Base-by-base conservation (phyloP, 768 basidiomycete species). In the Clitopilus hobsonii region DNA sequence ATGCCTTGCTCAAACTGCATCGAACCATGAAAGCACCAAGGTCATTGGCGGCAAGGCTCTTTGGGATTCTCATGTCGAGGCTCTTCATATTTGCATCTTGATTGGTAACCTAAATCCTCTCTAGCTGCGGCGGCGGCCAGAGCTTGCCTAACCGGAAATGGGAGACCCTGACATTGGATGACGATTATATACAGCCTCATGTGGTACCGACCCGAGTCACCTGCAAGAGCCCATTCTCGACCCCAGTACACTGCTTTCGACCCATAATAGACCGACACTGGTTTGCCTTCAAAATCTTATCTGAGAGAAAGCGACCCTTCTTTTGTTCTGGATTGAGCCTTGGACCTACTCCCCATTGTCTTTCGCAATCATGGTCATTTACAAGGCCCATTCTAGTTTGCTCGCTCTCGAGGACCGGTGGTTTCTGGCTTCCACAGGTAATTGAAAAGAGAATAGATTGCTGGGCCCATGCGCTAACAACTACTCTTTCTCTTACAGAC, bases 161-260 rank as follows among this genome's bases (percentile, higher is more conserved):
- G 41, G 22, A 23, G 41, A 45, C 41, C 41, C 41, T 45, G 41
- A 36, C 32, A 36, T 36, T 36, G 3, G 32, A 3, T 36, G 32
- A 36, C 32, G 41, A 20, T 45, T 45, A 45, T 45, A 45, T 45
- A 45, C 41, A 45, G 41, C 41, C 41, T 45, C 41, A 45, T 45
- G 18, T 45, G 22, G 18, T 20, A 45, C 41, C n/a, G 6, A 45
- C n/a, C 18, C 41, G 41, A 45, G 41, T 45, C 41, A 23, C 41
- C 41, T 45, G 41, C n/a, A 45, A 45, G 41, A 45, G 6, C 32
- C 32, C 32, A 36, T 45, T 45, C 41, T 45, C 41, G 41, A 45
- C 41, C 41, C 41, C 32, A 36, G n/a, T 45, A 45, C 41, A 45
- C 41, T 45, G 41, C 41, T 45, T 23, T 45, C n/a, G 18, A 45